Conservation (phyloP, 495 filamentous ascomycete species). For the Xeromyces bisporus region DNA sequence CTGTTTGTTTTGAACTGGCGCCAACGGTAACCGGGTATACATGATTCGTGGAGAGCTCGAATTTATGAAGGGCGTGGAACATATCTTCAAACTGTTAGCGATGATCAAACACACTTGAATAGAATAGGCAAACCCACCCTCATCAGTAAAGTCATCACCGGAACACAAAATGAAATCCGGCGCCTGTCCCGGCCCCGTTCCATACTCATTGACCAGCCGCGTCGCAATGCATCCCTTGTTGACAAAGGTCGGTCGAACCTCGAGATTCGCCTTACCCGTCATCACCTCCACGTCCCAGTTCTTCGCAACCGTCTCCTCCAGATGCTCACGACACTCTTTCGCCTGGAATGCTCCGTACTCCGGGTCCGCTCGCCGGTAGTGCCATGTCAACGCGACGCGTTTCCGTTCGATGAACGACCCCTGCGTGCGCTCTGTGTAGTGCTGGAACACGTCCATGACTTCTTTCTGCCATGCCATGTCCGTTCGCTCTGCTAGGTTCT, state of each 20-base stretch:
- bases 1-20: slow-evolving; percentile 67
- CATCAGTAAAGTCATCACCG: slow-evolving; percentile 93
- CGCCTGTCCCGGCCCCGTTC: slow-evolving; percentile 26
- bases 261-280: slow-evolving; percentile 86
- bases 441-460: slow-evolving; percentile 62
- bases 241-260: slow-evolving; percentile 88
- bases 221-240: slow-evolving; percentile 92
- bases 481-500: slow-evolving; percentile 62
- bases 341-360: slow-evolving; percentile 63
- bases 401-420: slow-evolving; percentile 91
- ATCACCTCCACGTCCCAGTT: slow-evolving; percentile 86
- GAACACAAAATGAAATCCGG: slow-evolving; percentile 75
- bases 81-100: slow-evolving; percentile 23
- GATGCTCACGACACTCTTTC: slow-evolving; percentile 54
- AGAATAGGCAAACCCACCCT: slow-evolving; percentile 44
- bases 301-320: slow-evolving; percentile 55
- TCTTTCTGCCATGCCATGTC: slow-evolving; percentile 83
- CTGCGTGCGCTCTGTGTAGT: slow-evolving; percentile 67
- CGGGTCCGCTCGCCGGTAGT: slow-evolving; percentile 79
- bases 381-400: slow-evolving; percentile 85
- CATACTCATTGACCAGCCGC: slow-evolving; percentile 52
- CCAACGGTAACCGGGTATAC: slow-evolving; percentile 82
- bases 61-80: slow-evolving; percentile 48
- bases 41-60: slow-evolving; percentile 38
- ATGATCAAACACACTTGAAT: too few species aligned